Evolutionary conservation across 2,329 filamentous ascomycete genomes (phyloP), one percentile per base, ranked within the genome.

Genomic region (Lasiodiplodia sp.): DNA sequence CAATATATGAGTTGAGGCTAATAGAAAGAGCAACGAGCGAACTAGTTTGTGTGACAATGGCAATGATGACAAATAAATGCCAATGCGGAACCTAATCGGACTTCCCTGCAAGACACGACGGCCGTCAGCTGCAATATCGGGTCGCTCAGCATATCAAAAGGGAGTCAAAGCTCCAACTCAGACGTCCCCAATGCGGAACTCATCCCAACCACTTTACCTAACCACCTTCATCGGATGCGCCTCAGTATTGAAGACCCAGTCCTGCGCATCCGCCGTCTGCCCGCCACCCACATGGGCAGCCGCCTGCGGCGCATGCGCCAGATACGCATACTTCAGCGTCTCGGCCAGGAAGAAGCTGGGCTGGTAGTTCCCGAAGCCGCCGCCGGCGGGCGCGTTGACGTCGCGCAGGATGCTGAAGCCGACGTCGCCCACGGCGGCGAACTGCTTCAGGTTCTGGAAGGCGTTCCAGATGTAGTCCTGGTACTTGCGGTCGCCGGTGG

Each of bases 331-430:
- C 84, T 97, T 97, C 78, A 97, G 77, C 71, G 94, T 91, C 83
- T 97, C 93, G 0, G 93, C 93, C 78, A 96, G 93, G 83, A 92
- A 90, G 81, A 96, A 97, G 74, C 91, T 94, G 80, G 97, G 92
- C 84, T 94, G 91, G 77, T 91, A 90, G 77, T 97, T 88, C 51
- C 79, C 79, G 70, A 86, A 88, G 0, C 80, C 79, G 0, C 91
- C 91, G 10, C 92, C 92, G 31, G 83, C 84, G 3, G 75, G 73
- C 2, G 79, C 81, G 72, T 91, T 92, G 56, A 96, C 92, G 76
- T 96, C 79, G 0, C 74, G 77, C 67, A 96, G 82, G 34, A 86
- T 84, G 18, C 87, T 87, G 79, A 89, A 96, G 7, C 91, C 93
- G 28, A 86, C 89, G 10, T 11, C 16, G 7, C 87, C 87, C 0